Conservation (phyloP, 2,329 filamentous ascomycete species). For the Tolypocladium paradoxum region DNA sequence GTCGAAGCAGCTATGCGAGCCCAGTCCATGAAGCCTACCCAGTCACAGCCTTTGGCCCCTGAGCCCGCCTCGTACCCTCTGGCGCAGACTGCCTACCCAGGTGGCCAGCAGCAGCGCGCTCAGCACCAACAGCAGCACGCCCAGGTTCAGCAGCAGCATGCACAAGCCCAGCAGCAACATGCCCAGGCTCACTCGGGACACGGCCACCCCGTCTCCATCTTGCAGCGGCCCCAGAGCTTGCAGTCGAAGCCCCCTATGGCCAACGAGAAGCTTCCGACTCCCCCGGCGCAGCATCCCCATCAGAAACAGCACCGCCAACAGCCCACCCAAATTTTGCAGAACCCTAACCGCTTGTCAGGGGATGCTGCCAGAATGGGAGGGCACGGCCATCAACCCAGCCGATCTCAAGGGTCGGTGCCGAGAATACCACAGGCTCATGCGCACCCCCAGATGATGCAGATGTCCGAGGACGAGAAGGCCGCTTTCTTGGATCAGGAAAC, state of each 20-base stretch:
- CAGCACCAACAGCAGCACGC: constrained; percentile 6
- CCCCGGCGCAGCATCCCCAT: constrained; percentile 11
- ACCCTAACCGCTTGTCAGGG: constrained; percentile 54
- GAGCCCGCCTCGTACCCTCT: constrained; percentile 19
- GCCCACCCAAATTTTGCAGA: constrained; percentile 70
- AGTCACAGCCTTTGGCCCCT: constrained; percentile 20
- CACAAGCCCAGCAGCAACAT: constrained; percentile 15
- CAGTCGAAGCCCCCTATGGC: constrained; percentile 29
- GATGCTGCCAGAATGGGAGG: constrained; percentile 29
- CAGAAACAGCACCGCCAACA: constrained; percentile 27
- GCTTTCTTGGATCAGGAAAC: constrained; percentile 84
- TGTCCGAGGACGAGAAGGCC: constrained; percentile 76
- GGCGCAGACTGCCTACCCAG: constrained; percentile 12
- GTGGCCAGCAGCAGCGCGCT: constrained; percentile 7
- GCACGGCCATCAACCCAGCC: constrained; percentile 28
- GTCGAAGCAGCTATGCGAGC: constrained; percentile 86
- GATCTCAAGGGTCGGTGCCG: constrained; percentile 40
- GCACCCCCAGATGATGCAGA: constrained; percentile 44
- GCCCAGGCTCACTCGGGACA: constrained; percentile 23
- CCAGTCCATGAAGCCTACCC: constrained; percentile 45
- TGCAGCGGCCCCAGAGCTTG: constrained; percentile 40
- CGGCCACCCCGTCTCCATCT: constrained; percentile 41
- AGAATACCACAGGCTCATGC: constrained; percentile 21
- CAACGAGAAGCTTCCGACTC: constrained; percentile 18
- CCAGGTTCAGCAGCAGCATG: constrained; percentile 16